Evolutionary conservation across 352 stramenopile species (phyloP).

Genomic region (Phytophthora hibernalis): DNA sequence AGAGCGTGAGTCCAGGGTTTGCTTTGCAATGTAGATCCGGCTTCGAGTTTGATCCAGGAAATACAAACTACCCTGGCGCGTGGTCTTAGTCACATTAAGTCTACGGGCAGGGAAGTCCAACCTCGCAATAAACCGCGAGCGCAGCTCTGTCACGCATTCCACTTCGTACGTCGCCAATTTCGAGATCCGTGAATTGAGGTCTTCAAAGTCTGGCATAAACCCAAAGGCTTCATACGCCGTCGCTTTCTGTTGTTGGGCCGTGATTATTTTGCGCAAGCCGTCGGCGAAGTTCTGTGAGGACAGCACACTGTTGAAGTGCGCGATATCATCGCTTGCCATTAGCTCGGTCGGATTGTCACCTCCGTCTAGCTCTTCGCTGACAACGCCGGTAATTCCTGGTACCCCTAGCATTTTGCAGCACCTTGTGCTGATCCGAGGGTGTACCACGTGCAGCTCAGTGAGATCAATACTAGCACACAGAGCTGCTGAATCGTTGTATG

Average conservation of each 20-base stretch:
- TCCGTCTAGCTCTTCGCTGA: slow-evolving; percentile 67
- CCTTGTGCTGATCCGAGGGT: slow-evolving; percentile 60
- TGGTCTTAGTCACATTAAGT: slow-evolving; percentile 73
- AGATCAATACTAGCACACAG: slow-evolving; percentile 70
- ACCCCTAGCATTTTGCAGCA: slow-evolving; percentile 68
- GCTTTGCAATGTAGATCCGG: slow-evolving; percentile 63
- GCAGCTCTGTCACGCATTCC: slow-evolving; percentile 53
- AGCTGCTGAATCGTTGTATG: slow-evolving; percentile 75
- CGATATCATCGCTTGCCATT: slow-evolving; percentile 43
- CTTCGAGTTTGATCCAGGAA: slow-evolving; percentile 56
- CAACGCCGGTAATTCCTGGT: slow-evolving; percentile 62
- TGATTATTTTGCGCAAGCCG: slow-evolving; percentile 73
- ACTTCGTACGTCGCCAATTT: slow-evolving; percentile 56
- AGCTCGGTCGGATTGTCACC: slow-evolving; percentile 21
- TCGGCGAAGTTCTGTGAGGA: slow-evolving; percentile 61
- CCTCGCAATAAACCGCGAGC: slow-evolving; percentile 72
- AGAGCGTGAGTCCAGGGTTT: slow-evolving; percentile 39
- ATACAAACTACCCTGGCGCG: slow-evolving; percentile 55
- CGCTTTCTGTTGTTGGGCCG: slow-evolving; percentile 65
- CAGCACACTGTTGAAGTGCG: slow-evolving; percentile 62
- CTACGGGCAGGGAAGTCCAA: slow-evolving; percentile 52
- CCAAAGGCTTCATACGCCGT: slow-evolving; percentile 51
- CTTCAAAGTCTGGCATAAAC: slow-evolving; percentile 64
- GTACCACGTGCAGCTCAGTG: slow-evolving; percentile 67
- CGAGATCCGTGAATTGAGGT: slow-evolving; percentile 67